A percentile compares a stretch with the other conserved stretches of the same genome.
phyloP scores from a whole-genome alignment of 179 eudicot species.

The Silene vulgaris region DNA sequence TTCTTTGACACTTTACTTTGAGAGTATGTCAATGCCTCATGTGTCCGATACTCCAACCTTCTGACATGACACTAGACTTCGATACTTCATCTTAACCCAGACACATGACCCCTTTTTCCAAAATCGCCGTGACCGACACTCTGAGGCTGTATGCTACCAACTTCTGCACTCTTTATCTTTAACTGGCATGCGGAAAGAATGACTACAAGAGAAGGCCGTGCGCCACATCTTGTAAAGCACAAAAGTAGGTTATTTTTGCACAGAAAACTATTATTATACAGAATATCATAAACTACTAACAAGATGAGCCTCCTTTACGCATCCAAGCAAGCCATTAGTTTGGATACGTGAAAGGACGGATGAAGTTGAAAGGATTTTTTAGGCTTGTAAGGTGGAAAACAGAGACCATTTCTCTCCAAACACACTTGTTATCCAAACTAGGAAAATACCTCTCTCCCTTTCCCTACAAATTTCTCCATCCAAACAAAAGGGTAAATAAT shows the following conservation, averaged over 20 bases:
- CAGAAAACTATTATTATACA: not conserved
- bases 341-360: too few relatives aligned
- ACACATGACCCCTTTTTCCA: not conserved
- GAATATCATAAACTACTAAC: not conserved
- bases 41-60: not conserved
- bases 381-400: too few relatives aligned
- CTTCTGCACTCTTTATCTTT: not conserved
- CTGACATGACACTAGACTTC: not conserved
- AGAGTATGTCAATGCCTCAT: not conserved
- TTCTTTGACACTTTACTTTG: not conserved
- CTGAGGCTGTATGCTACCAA: not conserved
- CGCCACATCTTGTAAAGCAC: not conserved
- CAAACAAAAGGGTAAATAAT: too few relatives aligned
- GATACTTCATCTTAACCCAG: not conserved
- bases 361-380: too few relatives aligned
- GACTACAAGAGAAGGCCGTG: slow-evolving; percentile 1
- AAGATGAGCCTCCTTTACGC: not conserved
- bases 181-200: not conserved
- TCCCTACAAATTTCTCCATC: too few relatives aligned
- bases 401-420: too few relatives aligned
- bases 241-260: not conserved
- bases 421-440: too few relatives aligned
- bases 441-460: too few relatives aligned
- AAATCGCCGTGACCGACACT: not conserved
- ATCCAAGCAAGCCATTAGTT: too few relatives aligned